A percentile compares a stretch with the other conserved stretches of the same genome.
phyloP scores from a whole-genome alignment of 1,139 yeast genomes.

The Geotrichum histeridarum region DNA sequence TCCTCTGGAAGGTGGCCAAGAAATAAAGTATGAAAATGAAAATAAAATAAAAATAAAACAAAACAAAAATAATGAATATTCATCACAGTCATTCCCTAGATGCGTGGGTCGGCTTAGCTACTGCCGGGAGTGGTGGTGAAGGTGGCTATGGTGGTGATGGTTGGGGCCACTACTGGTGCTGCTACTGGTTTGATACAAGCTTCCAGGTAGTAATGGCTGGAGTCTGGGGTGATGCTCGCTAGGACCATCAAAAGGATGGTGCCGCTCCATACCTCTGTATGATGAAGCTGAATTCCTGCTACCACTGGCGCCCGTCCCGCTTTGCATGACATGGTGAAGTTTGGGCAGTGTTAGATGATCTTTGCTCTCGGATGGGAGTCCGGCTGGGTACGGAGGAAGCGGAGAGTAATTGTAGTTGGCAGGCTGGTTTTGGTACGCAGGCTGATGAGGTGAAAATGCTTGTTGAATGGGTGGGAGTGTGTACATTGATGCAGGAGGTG shows the following conservation, averaged over 20 bases:
- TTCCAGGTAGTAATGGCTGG: slow-evolving; percentile 2
- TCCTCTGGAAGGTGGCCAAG: too few relatives aligned
- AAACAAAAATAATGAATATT: too few relatives aligned
- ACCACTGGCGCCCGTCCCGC: too few relatives aligned
- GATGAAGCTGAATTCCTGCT: background rate
- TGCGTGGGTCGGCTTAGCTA: too few relatives aligned
- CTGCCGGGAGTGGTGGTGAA: background rate
- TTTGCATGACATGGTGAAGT: background rate
- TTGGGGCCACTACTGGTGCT: background rate
- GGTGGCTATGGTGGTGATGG: background rate
- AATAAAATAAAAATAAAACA: background rate
- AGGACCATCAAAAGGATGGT: background rate
- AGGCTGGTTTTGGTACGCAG: slow-evolving; percentile 1
- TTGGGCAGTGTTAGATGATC: background rate
- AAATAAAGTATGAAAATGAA: background rate
- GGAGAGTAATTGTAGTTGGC: background rate
- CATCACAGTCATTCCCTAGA: too few relatives aligned
- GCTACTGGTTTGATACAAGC: background rate
- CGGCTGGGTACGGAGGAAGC: background rate
- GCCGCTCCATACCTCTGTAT: background rate
- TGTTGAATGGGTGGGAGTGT: slow-evolving; percentile 9
- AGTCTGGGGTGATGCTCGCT: background rate
- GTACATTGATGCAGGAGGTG: slow-evolving; percentile 1
- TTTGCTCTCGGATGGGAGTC: background rate
- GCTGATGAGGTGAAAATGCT: slow-evolving; percentile 1